These are phyloP conservation scores for Corymbia calophylla DNA, from an alignment of 441 rosid genomes.

Conservation along the genomic window DNA sequence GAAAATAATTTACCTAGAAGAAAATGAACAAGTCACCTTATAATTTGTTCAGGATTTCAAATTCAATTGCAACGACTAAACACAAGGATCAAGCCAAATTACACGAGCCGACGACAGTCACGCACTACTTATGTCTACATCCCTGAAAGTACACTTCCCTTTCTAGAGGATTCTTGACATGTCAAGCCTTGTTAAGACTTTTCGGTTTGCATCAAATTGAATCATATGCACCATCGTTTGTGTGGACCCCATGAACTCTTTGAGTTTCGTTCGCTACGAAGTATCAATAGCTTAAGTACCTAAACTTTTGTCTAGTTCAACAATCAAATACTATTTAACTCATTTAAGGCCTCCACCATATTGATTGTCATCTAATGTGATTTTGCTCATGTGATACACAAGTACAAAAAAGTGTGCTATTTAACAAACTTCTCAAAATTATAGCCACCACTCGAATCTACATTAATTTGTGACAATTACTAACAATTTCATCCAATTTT, in stretches of 20 bases:
- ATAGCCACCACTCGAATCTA: background rate
- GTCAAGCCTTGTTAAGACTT: rapidly evolving
- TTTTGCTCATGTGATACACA: background rate
- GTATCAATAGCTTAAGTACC: background rate
- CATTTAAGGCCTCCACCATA: background rate
- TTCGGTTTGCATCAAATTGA: background rate
- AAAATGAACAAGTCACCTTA: background rate
- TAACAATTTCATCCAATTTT: background rate
- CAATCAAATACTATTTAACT: background rate
- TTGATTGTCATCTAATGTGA: background rate
- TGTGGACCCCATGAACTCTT: background rate
- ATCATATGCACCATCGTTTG: background rate
- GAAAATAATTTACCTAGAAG: background rate
- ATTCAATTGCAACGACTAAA: background rate
- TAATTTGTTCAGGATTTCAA: background rate
- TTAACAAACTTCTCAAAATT: background rate
- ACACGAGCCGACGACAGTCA: rapidly evolving
- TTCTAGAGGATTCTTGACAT: rapidly evolving
- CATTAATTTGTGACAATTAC: background rate
- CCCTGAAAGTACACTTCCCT: background rate
- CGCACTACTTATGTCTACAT: background rate
- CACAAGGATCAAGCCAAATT: background rate
- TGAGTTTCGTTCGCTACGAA: background rate
- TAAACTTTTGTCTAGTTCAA: background rate
- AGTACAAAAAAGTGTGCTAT: background rate